These are phyloP conservation scores for Pseudogymnoascus sp. DNA, from an alignment of 2,329 filamentous ascomycete species.

Conservation along the genomic window DNA sequence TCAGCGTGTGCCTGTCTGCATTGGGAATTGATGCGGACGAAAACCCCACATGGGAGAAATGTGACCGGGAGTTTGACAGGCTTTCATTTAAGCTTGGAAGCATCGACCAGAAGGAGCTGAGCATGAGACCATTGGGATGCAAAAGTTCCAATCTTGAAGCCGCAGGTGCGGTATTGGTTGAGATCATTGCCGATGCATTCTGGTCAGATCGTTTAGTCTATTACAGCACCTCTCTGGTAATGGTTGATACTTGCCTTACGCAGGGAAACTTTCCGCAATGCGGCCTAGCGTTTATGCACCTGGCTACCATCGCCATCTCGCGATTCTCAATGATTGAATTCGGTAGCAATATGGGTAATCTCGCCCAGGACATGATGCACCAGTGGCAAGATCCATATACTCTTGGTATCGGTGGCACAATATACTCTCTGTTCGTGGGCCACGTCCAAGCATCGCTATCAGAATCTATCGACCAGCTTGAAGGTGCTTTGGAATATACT, in stretches of 20 bases:
- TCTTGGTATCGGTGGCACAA: conserved; percentile 57
- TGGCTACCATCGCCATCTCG: conserved; percentile 57
- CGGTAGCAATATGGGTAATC: conserved; percentile 54
- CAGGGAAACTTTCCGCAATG: conserved; percentile 60
- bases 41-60: conserved; percentile 63
- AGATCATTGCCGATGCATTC: conserved; percentile 61
- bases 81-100: conserved; percentile 51
- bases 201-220: conserved; percentile 67
- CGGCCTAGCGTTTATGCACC: conserved; percentile 57
- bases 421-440: conserved; percentile 61
- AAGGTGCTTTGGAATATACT: conserved; percentile 57
- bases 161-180: conserved; percentile 60
- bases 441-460: conserved; percentile 58
- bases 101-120: conserved; percentile 42
- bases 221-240: conserved; percentile 59
- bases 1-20: conserved; percentile 62
- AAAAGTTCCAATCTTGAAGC: conserved; percentile 49
- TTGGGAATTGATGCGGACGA: conserved; percentile 59
- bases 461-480: conserved; percentile 49
- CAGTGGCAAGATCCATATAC: conserved; percentile 55
- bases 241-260: conserved; percentile 57
- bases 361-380: conserved; percentile 56
- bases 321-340: conserved; percentile 64
- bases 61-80: conserved; percentile 63
- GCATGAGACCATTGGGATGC: conserved; percentile 33